Conservation (phyloP, 345 rosid genomes). For the Eucalyptus sp. region DNA sequence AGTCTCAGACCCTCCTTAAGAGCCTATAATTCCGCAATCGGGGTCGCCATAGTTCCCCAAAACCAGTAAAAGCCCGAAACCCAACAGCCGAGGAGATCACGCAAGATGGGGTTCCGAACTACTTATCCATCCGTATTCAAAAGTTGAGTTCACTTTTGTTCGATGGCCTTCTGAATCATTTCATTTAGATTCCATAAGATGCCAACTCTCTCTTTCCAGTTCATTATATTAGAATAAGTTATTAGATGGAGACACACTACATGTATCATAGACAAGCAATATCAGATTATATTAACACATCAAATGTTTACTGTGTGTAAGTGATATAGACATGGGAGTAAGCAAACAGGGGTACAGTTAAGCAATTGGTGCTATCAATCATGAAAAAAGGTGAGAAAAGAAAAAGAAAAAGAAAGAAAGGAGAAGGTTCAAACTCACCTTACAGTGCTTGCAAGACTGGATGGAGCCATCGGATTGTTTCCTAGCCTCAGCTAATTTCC, state of each 20-base stretch:
- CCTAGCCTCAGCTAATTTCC: neutral
- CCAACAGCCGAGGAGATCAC: too few species aligned
- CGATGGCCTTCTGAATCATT: neutral
- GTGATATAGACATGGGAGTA: neutral
- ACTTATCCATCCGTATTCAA: too few species aligned
- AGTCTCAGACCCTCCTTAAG: too few species aligned
- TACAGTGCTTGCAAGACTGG: neutral
- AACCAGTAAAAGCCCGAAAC: too few species aligned
- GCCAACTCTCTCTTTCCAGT: neutral
- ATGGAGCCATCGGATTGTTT: neutral
- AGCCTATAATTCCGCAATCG: too few species aligned
- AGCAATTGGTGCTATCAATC: too few species aligned
- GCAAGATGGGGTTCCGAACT: fast-evolving
- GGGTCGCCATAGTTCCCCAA: too few species aligned
- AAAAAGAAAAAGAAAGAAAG: neutral
- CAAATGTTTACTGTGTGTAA: too few species aligned
- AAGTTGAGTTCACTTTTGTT: too few species aligned
- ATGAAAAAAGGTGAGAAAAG: too few species aligned
- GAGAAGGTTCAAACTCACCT: neutral
- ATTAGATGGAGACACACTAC: neutral
- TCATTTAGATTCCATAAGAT: neutral
- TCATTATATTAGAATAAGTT: neutral
- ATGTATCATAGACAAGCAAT: too few species aligned
- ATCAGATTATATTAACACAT: too few species aligned
- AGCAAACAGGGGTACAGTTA: neutral